Base-by-base conservation (phyloP, 345 rosid genomes). In the Linum trigynum region DNA sequence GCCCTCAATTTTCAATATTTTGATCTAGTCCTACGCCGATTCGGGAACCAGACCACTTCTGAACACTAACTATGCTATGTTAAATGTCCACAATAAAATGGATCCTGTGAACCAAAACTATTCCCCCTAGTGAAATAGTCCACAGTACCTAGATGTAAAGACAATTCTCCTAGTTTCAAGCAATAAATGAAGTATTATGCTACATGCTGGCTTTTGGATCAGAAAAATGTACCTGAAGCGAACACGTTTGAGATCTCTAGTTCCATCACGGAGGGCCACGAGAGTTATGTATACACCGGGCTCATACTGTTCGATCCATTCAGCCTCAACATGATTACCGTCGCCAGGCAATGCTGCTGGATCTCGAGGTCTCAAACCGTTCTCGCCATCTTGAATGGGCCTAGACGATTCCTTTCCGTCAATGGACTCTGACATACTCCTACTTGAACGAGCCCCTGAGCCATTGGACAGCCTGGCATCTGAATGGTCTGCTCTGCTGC, bases 221-320 rank as follows among this genome's bases (percentile, higher is more conserved):
- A 39, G 40, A 40, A 4, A 23, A 0, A 59, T 68, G 63, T 83
- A 94, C 99, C 99, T 94, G 89, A 94, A 94, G 66, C 99, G 97
- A 70, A 94, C 97, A 64, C 99, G 84, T 79, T 86, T 94, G 67
- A 94, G 90, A 80, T 90, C 99, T 75, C 97, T 90, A n/a, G 96
- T 86, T 74, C 99, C 99, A 65, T 90, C 96, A 5, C 71, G 92
- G 62, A 94, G 70, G 16, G 95, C 89, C 70, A 88, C 79, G 7
- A 94, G 87, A 61, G 99, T 90, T 69, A 90, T 86, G 69, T 86
- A 94, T 57, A 94, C 97, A 67, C 99, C 97, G 23, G 92, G 84
- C 73, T 94, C 99, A 67, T 86, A 88, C 65, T 88, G 99, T 62
- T 94, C 99, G 12, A 84, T 94, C 97, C 99, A 84, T 72, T 90